Conservation (phyloP, 2,329 filamentous ascomycete species). For the Cadophora luteo-olivacea region DNA sequence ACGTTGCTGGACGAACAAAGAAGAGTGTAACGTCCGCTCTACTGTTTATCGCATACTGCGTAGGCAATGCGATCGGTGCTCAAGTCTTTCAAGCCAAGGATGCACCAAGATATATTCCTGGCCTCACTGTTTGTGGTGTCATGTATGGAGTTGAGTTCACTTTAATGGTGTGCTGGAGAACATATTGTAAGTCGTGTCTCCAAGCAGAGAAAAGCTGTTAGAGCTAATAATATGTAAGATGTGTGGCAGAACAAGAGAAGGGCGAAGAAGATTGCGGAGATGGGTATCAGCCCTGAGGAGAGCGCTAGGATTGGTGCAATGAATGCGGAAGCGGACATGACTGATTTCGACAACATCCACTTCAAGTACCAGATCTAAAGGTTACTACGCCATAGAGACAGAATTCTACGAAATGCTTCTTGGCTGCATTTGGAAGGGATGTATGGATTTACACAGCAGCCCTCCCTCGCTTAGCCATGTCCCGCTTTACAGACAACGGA, state of each 20-base stretch:
- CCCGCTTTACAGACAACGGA: too few species aligned
- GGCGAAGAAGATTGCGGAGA: not conserved
- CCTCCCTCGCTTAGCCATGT: too few species aligned
- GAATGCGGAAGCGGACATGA: not conserved
- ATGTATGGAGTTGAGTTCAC: not conserved
- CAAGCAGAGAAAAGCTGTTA: not conserved
- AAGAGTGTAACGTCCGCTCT: not conserved
- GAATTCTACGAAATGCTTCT: too few species aligned
- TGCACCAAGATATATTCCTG: not conserved
- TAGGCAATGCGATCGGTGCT: not conserved
- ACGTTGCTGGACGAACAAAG: not conserved
- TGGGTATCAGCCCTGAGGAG: not conserved
- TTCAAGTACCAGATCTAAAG: slow-evolving; percentile 3
- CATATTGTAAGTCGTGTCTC: not conserved
- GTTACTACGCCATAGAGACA: too few species aligned
- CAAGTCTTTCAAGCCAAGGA: slow-evolving; percentile 1
- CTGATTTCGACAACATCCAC: not conserved
- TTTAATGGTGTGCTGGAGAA: not conserved
- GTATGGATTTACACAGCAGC: too few species aligned
- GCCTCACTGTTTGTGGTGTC: not conserved
- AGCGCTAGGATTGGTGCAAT: not conserved
- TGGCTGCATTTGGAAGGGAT: too few species aligned
- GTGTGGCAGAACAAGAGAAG: not conserved
- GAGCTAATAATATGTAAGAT: not conserved
- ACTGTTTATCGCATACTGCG: not conserved